A percentile compares a stretch with the other conserved stretches of the same genome.
Evolutionary conservation across 2,329 filamentous ascomycete genomes (phyloP).

Genomic region (Colletotrichum camelliae): DNA sequence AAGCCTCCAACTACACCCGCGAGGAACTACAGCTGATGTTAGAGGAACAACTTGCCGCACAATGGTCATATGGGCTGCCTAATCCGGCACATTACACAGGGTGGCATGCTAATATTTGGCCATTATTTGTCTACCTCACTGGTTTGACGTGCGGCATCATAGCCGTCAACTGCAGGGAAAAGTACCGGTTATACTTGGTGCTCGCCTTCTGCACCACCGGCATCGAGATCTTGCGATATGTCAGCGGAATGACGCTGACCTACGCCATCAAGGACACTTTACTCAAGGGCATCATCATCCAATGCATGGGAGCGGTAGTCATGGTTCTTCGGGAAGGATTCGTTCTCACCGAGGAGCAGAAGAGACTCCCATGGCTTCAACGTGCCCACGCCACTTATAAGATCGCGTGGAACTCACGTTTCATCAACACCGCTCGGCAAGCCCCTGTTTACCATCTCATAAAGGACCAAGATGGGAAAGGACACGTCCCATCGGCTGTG

Average conservation of each 20-base stretch:
- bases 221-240: background rate
- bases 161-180: background rate
- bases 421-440: background rate
- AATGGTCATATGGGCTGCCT: background rate
- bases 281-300: background rate
- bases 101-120: background rate
- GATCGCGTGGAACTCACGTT: constrained; percentile 5
- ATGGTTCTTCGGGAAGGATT: constrained; percentile 9
- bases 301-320: background rate
- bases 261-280: background rate
- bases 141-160: background rate
- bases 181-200: background rate
- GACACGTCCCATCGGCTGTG: background rate
- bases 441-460: constrained; percentile 8
- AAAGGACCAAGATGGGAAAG: background rate
- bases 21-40: background rate
- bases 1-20: background rate
- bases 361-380: background rate
- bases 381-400: background rate
- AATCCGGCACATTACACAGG: background rate
- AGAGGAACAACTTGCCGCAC: background rate
- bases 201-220: constrained; percentile 1
- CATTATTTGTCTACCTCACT: background rate
- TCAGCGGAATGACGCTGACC: background rate
- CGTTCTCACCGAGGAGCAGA: constrained; percentile 12